Percentiles rank a stretch among this genome's conserved stretches.
Evolutionary conservation across 495 filamentous ascomycete species (phyloP).

Genomic region (Aspergillus bridgeri): DNA sequence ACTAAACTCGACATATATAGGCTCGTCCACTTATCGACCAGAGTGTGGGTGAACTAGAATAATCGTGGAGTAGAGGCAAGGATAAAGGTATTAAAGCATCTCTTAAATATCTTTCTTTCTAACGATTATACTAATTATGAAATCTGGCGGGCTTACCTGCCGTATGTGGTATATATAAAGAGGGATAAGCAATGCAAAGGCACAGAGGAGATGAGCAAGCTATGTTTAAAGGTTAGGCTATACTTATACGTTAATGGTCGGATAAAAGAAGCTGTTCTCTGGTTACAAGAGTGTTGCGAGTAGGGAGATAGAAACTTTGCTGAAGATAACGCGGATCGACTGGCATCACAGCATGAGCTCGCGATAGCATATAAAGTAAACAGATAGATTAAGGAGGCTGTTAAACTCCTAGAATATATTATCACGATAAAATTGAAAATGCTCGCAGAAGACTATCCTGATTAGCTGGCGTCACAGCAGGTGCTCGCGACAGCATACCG

Average conservation of each 20-base stretch:
- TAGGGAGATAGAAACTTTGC: conserved; percentile 14
- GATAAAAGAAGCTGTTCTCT: conserved; percentile 27
- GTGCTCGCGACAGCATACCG: conserved; percentile 22
- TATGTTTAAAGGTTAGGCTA: conserved; percentile 15
- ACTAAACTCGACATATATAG: conserved; percentile 38
- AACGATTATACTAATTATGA: conserved; percentile 25
- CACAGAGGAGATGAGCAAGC: conserved; percentile 3
- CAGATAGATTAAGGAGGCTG: conserved; percentile 26
- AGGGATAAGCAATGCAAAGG: neutral
- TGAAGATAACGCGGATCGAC: neutral
- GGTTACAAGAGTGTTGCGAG: conserved; percentile 16
- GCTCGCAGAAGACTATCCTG: conserved; percentile 21
- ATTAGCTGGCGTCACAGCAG: conserved; percentile 27
- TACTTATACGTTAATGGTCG: conserved; percentile 19
- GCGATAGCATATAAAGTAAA: conserved; percentile 24
- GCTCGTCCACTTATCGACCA: conserved; percentile 44
- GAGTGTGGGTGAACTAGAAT: conserved; percentile 26
- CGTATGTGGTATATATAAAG: conserved; percentile 22
- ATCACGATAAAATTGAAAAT: conserved; percentile 15
- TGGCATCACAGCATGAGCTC: conserved; percentile 26
- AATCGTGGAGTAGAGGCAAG: conserved; percentile 8
- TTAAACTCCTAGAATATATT: conserved; percentile 29
- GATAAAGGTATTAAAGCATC: conserved; percentile 15
- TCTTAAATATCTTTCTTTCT: conserved; percentile 28
- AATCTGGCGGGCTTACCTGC: conserved; percentile 31